Evolutionary conservation across 495 filamentous ascomycete species (phyloP).

Genomic region (Trypethelium eluteriae): DNA sequence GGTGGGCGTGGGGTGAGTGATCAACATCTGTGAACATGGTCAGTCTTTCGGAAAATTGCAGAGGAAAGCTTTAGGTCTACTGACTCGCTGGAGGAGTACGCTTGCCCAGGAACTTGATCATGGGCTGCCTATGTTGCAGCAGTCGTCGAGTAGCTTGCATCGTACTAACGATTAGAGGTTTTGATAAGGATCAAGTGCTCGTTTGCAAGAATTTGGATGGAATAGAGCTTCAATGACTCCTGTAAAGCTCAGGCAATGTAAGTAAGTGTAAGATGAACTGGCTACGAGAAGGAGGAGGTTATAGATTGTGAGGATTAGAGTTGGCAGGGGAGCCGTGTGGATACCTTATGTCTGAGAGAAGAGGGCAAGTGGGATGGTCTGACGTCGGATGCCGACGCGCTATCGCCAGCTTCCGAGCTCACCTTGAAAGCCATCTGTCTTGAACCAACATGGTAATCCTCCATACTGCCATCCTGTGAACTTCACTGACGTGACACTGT

Average conservation of each 20-base stretch:
- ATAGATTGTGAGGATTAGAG: background rate
- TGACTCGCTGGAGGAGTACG: slow-evolving; percentile 65
- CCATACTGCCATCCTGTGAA: background rate
- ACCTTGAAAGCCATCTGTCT: background rate
- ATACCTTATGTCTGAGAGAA: background rate
- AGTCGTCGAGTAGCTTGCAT: slow-evolving; percentile 35
- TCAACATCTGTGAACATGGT: slow-evolving; percentile 49
- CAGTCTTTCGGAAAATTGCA: slow-evolving; percentile 15
- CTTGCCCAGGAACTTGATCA: slow-evolving; percentile 91
- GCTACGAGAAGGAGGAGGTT: background rate
- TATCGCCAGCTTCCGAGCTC: background rate
- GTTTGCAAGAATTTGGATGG: background rate
- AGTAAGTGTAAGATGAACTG: background rate
- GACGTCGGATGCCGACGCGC: background rate
- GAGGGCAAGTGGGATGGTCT: background rate
- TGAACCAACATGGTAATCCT: background rate
- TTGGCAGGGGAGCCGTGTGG: slow-evolving; percentile 15
- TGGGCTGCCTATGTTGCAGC: slow-evolving; percentile 33
- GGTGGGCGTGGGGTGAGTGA: slow-evolving; percentile 61
- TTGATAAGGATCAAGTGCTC: background rate
- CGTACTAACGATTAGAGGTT: slow-evolving; percentile 10
- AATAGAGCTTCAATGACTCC: background rate
- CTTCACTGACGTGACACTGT: background rate
- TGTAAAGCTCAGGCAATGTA: background rate
- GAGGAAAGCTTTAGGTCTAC: slow-evolving; percentile 30